Evolutionary conservation across 202 grass and related monocot species (phyloP), one percentile per base, ranked within the genome.

Genomic region (Schoenoplectus tabernaemontani): DNA sequence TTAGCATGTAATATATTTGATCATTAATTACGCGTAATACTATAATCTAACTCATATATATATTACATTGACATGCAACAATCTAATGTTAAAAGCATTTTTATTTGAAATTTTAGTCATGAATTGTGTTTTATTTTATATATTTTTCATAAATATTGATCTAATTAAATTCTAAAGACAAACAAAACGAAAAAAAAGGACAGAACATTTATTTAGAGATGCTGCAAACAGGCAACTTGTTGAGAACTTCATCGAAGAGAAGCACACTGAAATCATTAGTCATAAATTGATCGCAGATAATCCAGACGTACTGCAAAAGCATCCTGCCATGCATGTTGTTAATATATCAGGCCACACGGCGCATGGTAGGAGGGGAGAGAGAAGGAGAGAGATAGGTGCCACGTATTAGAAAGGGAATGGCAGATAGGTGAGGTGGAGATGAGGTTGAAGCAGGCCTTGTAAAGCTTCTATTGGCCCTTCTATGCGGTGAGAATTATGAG

Each of bases 371-470:
- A 59, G 42, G 48, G 22, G 33, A 66, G 59, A 68, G 58, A 65
- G 78, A 78, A 26, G 65, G 9, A 48, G 58, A 80, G 60, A 81
- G 43, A 69, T 23, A 66, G 26, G 7, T 3, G 67, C 65, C 81
- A 83, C 81, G 66, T 62, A 6, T 59, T 60, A 58, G 19, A 16
- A 34, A 70, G 3, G 12, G 37, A 67, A 82, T 73, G 80, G 80
- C 43, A 33, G 28, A 24, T 13, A 74, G 10, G 34, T 51, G 81
- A 70, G 81, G 81, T 71, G 64, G 37, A 26, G 81, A 75, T 82
- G 79, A 56, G 65, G 43, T 38, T 39, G 39, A 36, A 59, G 15
- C 77, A 63, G 56, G 36, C 77, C 38, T 43, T 61, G 2, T 64
- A 28, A 54, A 74, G 3, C 39, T 65, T 64, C 81, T 54, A 75